Evolutionary conservation across 2,329 filamentous ascomycete genomes (phyloP).

Genomic region (Chaetothyriales sp.): DNA sequence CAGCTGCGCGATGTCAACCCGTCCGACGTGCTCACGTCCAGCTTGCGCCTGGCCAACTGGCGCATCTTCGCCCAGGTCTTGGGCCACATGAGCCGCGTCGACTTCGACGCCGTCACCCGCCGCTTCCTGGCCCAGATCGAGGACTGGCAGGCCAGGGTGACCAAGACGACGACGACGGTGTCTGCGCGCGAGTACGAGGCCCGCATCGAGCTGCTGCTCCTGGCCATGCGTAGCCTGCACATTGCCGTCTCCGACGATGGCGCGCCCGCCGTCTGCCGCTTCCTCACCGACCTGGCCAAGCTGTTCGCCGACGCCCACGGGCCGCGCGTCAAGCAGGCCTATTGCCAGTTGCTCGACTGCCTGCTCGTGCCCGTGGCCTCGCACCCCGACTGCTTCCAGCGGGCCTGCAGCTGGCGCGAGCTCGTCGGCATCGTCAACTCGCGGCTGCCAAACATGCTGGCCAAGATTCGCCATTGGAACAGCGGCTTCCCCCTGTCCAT

Average conservation of each 20-base stretch:
- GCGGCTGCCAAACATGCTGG: slow-evolving; percentile 68
- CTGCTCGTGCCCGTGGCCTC: slow-evolving; percentile 77
- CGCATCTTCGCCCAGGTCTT: slow-evolving; percentile 82
- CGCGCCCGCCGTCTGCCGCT: slow-evolving; percentile 48
- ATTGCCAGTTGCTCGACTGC: slow-evolving; percentile 81
- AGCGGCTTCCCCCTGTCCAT: slow-evolving; percentile 79
- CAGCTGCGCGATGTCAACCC: slow-evolving; percentile 81
- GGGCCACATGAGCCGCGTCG: slow-evolving; percentile 90
- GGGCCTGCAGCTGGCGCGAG: slow-evolving; percentile 71
- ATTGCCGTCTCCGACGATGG: slow-evolving; percentile 61
- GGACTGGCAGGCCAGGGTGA: slow-evolving; percentile 59
- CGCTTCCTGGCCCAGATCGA: slow-evolving; percentile 75
- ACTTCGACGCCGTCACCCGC: slow-evolving; percentile 70
- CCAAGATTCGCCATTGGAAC: slow-evolving; percentile 85
- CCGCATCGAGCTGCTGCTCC: slow-evolving; percentile 72
- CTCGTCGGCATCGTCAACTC: slow-evolving; percentile 68
- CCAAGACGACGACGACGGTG: slow-evolving; percentile 46
- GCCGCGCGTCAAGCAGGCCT: slow-evolving; percentile 79
- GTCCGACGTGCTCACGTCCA: slow-evolving; percentile 56
- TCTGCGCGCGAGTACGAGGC: slow-evolving; percentile 58
- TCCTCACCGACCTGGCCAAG: slow-evolving; percentile 66
- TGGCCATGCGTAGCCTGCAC: slow-evolving; percentile 80
- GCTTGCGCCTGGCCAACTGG: slow-evolving; percentile 87
- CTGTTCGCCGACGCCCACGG: slow-evolving; percentile 79
- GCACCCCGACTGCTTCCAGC: slow-evolving; percentile 62